Evolutionary conservation across 2,329 filamentous ascomycete species (phyloP).

Genomic region (Venturia pyrina): DNA sequence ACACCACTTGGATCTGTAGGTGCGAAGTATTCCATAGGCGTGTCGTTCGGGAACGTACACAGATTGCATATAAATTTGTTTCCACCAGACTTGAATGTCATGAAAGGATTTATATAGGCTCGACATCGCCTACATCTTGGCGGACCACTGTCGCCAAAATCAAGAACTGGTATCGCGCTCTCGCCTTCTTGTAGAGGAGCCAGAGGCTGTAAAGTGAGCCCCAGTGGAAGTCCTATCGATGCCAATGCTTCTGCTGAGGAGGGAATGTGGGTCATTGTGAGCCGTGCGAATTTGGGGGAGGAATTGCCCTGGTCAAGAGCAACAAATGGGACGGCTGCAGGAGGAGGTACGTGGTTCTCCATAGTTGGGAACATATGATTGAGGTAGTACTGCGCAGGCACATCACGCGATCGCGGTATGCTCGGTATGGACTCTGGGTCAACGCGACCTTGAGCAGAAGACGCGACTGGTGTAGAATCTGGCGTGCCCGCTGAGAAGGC

Average conservation of each 20-base stretch:
- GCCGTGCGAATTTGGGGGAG: constrained; percentile 83
- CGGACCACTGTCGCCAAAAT: constrained; percentile 86
- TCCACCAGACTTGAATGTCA: constrained; percentile 89
- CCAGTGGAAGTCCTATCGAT: constrained; percentile 74
- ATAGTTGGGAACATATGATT: constrained; percentile 89
- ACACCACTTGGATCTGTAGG: constrained; percentile 80
- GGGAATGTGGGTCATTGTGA: constrained; percentile 91
- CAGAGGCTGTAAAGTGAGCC: constrained; percentile 79
- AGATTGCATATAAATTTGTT: constrained; percentile 98
- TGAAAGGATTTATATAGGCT: constrained; percentile 97
- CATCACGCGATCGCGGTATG: constrained; percentile 74
- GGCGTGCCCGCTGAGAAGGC: constrained; percentile 36
- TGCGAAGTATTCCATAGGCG: constrained; percentile 82
- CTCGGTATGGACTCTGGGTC: constrained; percentile 91
- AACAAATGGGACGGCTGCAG: constrained; percentile 78
- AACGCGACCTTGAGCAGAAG: constrained; percentile 62
- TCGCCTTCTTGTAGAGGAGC: constrained; percentile 77
- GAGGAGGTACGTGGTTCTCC: constrained; percentile 84
- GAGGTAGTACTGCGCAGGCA: constrained; percentile 73
- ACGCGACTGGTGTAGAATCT: constrained; percentile 18
- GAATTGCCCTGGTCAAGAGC: constrained; percentile 95
- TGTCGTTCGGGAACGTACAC: constrained; percentile 95
- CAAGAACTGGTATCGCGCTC: constrained; percentile 76
- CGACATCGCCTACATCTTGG: constrained; percentile 87
- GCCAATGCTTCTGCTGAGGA: constrained; percentile 68